These are phyloP conservation scores for Aegilops tauschii DNA, from an alignment of 176 grass and related monocot species.

Conservation along the genomic window DNA sequence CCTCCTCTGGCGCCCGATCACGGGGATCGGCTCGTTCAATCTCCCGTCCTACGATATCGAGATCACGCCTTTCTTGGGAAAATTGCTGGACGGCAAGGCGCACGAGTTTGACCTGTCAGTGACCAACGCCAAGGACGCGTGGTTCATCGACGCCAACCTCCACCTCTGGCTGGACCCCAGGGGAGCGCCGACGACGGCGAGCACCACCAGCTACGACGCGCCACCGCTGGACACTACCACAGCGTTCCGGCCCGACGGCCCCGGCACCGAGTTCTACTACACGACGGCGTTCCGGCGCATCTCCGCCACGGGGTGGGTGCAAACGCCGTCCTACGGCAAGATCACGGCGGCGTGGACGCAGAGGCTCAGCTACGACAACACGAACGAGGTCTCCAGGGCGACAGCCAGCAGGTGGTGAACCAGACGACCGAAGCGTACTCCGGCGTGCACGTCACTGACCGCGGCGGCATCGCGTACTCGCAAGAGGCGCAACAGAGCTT, in stretches of 20 bases:
- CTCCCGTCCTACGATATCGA: conserved; percentile 86
- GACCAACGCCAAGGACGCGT: conserved; percentile 51
- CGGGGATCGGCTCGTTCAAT: conserved; percentile 77
- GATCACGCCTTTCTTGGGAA: conserved; percentile 68
- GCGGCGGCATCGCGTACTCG: conserved; percentile 44
- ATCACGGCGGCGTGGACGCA: conserved; percentile 64
- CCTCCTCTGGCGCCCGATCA: conserved; percentile 74
- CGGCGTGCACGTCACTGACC: conserved; percentile 39
- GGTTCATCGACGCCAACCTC: conserved; percentile 81
- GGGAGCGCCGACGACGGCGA: conserved; percentile 35
- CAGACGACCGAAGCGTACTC: conserved; percentile 64
- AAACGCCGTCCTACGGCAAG: conserved; percentile 62
- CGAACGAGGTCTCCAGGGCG: conserved; percentile 27
- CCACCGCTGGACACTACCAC: conserved; percentile 24
- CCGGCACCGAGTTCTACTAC: conserved; percentile 30
- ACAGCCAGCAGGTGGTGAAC: conserved; percentile 30
- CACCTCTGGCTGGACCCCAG: conserved; percentile 81
- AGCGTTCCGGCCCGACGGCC: conserved; percentile 12
- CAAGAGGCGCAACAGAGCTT: conserved; percentile 61
- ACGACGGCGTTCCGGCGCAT: conserved; percentile 58
- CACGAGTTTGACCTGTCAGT: conserved; percentile 66
- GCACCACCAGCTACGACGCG: conserved; percentile 48
- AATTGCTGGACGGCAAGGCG: conserved; percentile 51
- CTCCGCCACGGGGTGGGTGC: conserved; percentile 60
- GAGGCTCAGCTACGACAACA: conserved; percentile 53